These are phyloP conservation scores for Teratosphaeria nubilosa DNA, from an alignment of 2,329 filamentous ascomycete species.

Conservation along the genomic window DNA sequence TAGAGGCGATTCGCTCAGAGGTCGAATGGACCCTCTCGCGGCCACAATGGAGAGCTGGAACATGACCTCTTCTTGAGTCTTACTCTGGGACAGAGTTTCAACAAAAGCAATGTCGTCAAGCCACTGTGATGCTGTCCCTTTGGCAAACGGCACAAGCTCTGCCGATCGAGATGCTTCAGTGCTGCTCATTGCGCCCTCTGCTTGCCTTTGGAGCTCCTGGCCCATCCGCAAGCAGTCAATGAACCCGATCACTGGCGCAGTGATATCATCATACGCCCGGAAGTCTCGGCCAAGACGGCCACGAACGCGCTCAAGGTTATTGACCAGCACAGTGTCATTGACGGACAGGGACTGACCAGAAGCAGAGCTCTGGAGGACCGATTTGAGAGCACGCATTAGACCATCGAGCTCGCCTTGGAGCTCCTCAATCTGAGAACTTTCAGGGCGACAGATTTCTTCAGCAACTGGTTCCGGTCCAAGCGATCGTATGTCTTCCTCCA, in stretches of 20 bases:
- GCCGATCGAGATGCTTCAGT: neutral
- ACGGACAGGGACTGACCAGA: neutral
- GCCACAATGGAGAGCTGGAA: constrained; percentile 14
- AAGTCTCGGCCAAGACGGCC: constrained; percentile 60
- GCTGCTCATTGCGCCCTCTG: neutral
- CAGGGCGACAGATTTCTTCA: constrained; percentile 62
- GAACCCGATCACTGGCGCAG: constrained; percentile 65
- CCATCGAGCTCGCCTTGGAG: constrained; percentile 67
- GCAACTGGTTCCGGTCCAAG: constrained; percentile 59
- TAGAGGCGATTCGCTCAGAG: constrained; percentile 5
- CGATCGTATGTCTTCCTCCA: constrained; percentile 51
- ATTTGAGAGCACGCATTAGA: constrained; percentile 14
- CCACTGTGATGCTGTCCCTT: constrained; percentile 11
- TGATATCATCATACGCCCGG: constrained; percentile 75
- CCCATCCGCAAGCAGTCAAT: constrained; percentile 55
- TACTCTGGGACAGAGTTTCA: constrained; percentile 5
- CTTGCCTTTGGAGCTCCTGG: constrained; percentile 7
- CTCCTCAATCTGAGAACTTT: constrained; percentile 54
- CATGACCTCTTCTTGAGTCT: constrained; percentile 13
- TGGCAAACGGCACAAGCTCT: constrained; percentile 15
- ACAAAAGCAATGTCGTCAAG: constrained; percentile 14
- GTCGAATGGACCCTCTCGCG: constrained; percentile 7
- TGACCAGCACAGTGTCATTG: constrained; percentile 10
- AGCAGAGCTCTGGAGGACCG: neutral
- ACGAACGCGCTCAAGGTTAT: constrained; percentile 48